Evolutionary conservation across 495 filamentous ascomycete genomes (phyloP), one percentile per base, ranked within the genome.

Genomic region (Lophium mytilinum): DNA sequence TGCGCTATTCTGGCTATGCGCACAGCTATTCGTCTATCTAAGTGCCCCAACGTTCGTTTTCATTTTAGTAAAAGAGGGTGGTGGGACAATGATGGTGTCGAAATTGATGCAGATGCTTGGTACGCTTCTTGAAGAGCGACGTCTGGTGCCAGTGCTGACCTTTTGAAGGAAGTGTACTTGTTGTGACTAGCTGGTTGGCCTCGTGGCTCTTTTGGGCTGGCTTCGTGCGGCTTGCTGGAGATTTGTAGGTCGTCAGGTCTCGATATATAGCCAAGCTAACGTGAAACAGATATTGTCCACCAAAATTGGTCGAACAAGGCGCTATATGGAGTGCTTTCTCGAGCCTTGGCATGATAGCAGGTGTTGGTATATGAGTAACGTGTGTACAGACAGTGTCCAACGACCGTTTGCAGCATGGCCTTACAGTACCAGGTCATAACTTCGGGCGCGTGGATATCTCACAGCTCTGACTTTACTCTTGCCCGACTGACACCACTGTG

Each of bases 161-260:
- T n/a, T 57, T 9, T n/a, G n/a, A n/a, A n/a, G n/a, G n/a, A n/a
- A n/a, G n/a, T n/a, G n/a, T n/a, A n/a, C n/a, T 50, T n/a, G 17
- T 58, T 19, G 15, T 58, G 6, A 45, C 30, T 15, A 58, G 37
- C 10, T 58, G 56, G 56, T 46, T 58, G 50, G 56, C 49, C 18
- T 53, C 49, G 36, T 58, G 56, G 56, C 52, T 58, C 34, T 58
- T 58, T 50, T 58, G 56, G 56, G 56, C 56, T 9, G 56, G 56
- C 14, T 58, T 58, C 37, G 56, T 58, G 49, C 18, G 33, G 37
- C 18, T 58, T 21, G 56, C 56, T 15, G 56, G 55, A 1, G 30
- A 57, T 45, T 39, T 51, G 55, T 57, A 52, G 36, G 53, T 34
- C 6, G 4, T 8, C 39, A 11, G 12, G 4, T 55, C 17, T 24